Percentiles rank a stretch among this genome's conserved stretches.
Conservation (phyloP, 1,284 basidiomycete genomes). For the Grifola frondosa region DNA sequence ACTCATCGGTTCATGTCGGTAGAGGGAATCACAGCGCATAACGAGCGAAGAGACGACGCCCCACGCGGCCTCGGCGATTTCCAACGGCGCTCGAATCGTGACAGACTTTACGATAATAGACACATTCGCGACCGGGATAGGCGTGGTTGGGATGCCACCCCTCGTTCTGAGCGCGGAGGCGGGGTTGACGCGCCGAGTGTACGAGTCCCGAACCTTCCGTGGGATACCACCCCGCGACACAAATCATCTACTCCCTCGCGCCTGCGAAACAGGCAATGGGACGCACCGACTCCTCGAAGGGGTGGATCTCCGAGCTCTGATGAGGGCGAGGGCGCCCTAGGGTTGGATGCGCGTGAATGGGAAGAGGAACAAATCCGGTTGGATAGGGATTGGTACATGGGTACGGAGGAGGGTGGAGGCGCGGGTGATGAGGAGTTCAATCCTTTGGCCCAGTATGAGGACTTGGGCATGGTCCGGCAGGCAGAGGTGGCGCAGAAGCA, state of each 20-base stretch:
- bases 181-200: constrained; percentile 79
- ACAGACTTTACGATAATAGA: constrained; percentile 35
- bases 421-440: constrained; percentile 91
- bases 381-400: constrained; percentile 93
- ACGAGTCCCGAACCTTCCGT: constrained; percentile 84
- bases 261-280: constrained; percentile 71
- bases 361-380: constrained; percentile 89
- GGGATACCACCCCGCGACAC: constrained; percentile 84
- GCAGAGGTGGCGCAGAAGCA: constrained; percentile 80
- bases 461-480: constrained; percentile 70
- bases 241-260: constrained; percentile 42
- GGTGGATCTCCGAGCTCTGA: constrained; percentile 56
- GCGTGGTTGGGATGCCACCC: constrained; percentile 69
- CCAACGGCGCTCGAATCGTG: constrained; percentile 66
- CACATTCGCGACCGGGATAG: constrained; percentile 25
- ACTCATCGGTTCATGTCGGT: constrained; percentile 5
- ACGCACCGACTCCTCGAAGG: constrained; percentile 82
- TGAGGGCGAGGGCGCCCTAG: constrained; percentile 55
- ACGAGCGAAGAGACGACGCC: constrained; percentile 52
- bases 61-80: constrained; percentile 72
- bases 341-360: constrained; percentile 81
- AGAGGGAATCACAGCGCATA: constrained; percentile 65
- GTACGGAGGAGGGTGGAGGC: constrained; percentile 82
- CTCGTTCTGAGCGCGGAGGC: constrained; percentile 57
- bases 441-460: constrained; percentile 90